These are phyloP conservation scores for Cutaneotrichosporon cyanovorans DNA, from an alignment of 1,284 basidiomycete genomes.

Conservation along the genomic window DNA sequence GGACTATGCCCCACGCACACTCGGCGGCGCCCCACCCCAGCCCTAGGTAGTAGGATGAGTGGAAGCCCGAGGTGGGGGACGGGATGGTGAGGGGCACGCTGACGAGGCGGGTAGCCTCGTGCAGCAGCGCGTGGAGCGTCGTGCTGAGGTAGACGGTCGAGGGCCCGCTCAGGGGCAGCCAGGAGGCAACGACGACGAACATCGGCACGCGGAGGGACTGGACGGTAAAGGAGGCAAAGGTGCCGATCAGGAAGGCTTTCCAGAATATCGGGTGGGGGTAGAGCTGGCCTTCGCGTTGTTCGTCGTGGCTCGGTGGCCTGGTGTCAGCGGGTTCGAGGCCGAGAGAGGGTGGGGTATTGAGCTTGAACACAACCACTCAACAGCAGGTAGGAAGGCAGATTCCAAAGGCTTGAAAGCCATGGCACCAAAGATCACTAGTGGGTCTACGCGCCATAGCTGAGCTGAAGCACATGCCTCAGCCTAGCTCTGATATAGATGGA, in stretches of 20 bases:
- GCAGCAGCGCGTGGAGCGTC: conserved; percentile 30
- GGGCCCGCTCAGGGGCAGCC: conserved; percentile 17
- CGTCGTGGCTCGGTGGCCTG: conserved; percentile 41
- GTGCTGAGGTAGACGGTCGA: conserved; percentile 16
- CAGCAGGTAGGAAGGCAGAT: background rate
- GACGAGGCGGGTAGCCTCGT: conserved; percentile 39
- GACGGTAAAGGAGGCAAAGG: conserved; percentile 40
- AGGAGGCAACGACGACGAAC: conserved; percentile 29
- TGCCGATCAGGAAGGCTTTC: conserved; percentile 38
- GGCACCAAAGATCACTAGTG: too few relatives aligned
- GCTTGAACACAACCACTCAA: too few relatives aligned
- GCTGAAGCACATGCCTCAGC: too few relatives aligned
- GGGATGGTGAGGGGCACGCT: conserved; percentile 35
- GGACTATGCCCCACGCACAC: conserved; percentile 40
- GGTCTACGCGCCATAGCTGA: too few relatives aligned
- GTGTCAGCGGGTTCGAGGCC: background rate
- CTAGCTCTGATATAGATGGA: too few relatives aligned
- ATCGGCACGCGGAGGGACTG: conserved; percentile 39
- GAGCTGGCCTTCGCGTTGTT: conserved; percentile 33
- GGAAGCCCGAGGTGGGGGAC: conserved; percentile 39
- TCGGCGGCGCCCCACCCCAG: conserved; percentile 45
- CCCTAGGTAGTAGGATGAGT: conserved; percentile 43
- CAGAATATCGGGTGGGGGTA: conserved; percentile 43
- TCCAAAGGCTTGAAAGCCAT: background rate
- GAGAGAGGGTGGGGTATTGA: background rate